phyloP scores from a whole-genome alignment of 192 early-diverging fungal species.

The Spizellomyces sp. region DNA sequence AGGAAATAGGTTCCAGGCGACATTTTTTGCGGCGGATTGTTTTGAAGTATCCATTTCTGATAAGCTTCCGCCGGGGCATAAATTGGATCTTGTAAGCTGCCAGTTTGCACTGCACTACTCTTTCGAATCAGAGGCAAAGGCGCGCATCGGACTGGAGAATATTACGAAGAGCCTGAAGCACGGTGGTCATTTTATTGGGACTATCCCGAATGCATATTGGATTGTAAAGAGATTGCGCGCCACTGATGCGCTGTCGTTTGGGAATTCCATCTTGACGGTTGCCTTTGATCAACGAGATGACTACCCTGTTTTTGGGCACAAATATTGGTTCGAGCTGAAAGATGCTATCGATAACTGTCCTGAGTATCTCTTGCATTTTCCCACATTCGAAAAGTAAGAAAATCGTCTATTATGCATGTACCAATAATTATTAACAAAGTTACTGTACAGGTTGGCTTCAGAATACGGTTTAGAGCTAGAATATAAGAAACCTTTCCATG shows the following conservation, averaged over 20 bases:
- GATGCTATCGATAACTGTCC: constrained; percentile 98
- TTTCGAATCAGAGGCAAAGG: constrained; percentile 83
- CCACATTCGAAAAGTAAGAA: constrained; percentile 69
- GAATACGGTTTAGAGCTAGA: constrained; percentile 81
- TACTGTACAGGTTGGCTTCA: constrained; percentile 65
- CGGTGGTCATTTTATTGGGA: constrained; percentile 88
- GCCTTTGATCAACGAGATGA: constrained; percentile 72
- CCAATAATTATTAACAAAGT: background rate
- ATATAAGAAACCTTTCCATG: constrained; percentile 80
- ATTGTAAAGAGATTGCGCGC: constrained; percentile 67
- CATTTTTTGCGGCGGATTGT: constrained; percentile 86
- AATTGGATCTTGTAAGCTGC: constrained; percentile 86
- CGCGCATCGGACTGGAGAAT: constrained; percentile 79
- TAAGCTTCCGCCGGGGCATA: constrained; percentile 12
- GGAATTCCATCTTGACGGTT: constrained; percentile 88
- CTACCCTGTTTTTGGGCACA: constrained; percentile 73
- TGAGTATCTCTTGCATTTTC: constrained; percentile 90
- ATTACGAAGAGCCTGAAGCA: constrained; percentile 66
- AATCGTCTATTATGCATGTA: background rate
- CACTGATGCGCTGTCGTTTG: constrained; percentile 59
- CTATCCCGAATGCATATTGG: constrained; percentile 91
- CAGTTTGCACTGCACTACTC: constrained; percentile 99
- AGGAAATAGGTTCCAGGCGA: constrained; percentile 64
- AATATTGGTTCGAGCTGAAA: constrained; percentile 88
- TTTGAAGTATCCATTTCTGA: constrained; percentile 50